Base-by-base conservation (phyloP, 176 grass and related monocot genomes). In the Oryza coarctata region DNA sequence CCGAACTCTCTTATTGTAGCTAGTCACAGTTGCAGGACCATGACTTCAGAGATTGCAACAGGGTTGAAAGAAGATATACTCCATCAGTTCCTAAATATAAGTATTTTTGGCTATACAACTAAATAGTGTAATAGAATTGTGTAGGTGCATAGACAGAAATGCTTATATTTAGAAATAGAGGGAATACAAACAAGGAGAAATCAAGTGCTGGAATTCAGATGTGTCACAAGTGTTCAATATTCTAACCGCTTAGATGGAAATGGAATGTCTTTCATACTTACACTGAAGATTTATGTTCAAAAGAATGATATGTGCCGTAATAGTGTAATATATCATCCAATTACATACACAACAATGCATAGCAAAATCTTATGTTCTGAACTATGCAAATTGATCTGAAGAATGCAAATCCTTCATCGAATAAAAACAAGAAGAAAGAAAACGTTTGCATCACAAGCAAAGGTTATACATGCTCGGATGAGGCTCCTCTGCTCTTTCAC, bases 331-430 rank as follows among this genome's bases (percentile, higher is more conserved):
- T 61, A 60, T 32, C 26, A 73, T 71, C 4, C 68, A 35, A 60
- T 45, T 64, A 71, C 77, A 85, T 38, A 65, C 71, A 71, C 77
- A 33, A 82, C 32, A 76, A 72, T 85, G 31, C 64, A 85, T 77
- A 89, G 18, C 17, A 17, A 73, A 14, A 79, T 15, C 12, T 20
- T 33, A 18, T 45, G 50, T 44, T 61, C 9, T 45, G 4, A 68
- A 22, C 45, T 60, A 79, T 44, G 62, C 62, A 68, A 55, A 74
- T 52, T 27, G 43, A 86, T 31, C 15, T 17, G 39, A 65, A 55
- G 18, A 80, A 57, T 33, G 77, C 77, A 80, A 80, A 41, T 49
- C 32, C 33, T n/a, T 44, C 40, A 7, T 71, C 30, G 64, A 57
- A 33, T 55, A 30, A 30, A 71, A 38, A 28, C 4, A 14, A 60